Conservation (phyloP, 1,139 yeast species). For the Debaryomyces sp. region DNA sequence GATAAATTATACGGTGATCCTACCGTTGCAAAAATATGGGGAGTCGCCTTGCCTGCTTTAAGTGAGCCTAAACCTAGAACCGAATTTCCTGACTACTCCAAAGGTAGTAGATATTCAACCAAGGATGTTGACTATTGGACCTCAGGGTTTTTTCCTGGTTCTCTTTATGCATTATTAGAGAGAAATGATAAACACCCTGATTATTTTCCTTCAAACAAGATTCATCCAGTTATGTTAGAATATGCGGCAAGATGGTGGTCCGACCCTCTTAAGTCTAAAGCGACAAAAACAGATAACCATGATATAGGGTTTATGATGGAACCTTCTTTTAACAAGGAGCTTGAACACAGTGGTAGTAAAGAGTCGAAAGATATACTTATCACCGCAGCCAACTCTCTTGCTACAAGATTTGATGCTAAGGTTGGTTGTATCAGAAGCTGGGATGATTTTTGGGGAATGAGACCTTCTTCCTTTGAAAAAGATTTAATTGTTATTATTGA, state of each 20-base stretch:
- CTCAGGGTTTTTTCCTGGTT: conserved; percentile 29
- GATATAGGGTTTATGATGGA: conserved; percentile 28
- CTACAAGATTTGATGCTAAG: conserved; percentile 21
- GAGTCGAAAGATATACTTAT: conserved; percentile 20
- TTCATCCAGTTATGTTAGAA: conserved; percentile 18
- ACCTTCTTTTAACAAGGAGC: conserved; percentile 26
- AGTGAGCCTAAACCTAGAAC: conserved; percentile 12
- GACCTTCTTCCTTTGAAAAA: conserved; percentile 7
- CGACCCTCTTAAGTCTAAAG: conserved; percentile 18
- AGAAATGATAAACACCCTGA: conserved; percentile 17
- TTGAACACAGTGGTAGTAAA: conserved; percentile 15
- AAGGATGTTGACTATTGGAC: conserved; percentile 28
- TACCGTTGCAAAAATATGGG: conserved; percentile 18
- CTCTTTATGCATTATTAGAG: conserved; percentile 22
- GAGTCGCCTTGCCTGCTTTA: conserved; percentile 13
- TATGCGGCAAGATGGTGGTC: conserved; percentile 24
- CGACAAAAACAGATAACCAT: conserved; percentile 25
- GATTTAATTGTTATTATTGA: conserved; percentile 28
- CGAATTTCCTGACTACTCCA: conserved; percentile 15
- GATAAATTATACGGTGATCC: conserved; percentile 14
- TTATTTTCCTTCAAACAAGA: conserved; percentile 10
- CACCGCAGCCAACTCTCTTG: conserved; percentile 26
- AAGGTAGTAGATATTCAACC: conserved; percentile 15
- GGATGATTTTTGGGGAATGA: conserved; percentile 14
- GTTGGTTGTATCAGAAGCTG: conserved; percentile 27